Base-by-base conservation (phyloP, 73 alveolate species). In the Diophrys sp. region DNA sequence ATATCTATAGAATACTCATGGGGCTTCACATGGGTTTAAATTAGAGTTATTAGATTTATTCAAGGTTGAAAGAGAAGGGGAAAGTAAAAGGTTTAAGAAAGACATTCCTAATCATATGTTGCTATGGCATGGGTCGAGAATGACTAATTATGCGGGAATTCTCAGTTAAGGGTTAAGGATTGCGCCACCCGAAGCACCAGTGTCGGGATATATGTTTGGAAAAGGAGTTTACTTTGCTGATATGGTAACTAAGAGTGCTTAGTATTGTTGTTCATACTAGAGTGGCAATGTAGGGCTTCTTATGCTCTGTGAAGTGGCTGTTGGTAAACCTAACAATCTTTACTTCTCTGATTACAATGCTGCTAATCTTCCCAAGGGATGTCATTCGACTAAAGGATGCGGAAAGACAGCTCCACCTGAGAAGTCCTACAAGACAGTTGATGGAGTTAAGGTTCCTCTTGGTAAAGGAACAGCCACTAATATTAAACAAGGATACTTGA, bases 211-310 rank as follows among this genome's bases (percentile, higher is more conserved):
- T n/a, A n/a, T n/a, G n/a, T n/a, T n/a, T n/a, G n/a, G n/a, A n/a
- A n/a, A 97, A 79, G 99, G 99, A 29, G 96, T 95, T 29, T 97
- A 97, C 86, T 97, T 97, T 82, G 98, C 99, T 18, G 99, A 97
- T 87, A 79, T 96, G 90, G 97, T 95, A 27, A 83, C 96, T 53
- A 96, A 96, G 88, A 32, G 73, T 29, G 70, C 83, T 8, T 85
- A 87, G 75, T 96, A 92, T 88, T 96, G 97, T 78, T 91, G 87
- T 80, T 79, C 95, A 1, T 73, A 85, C 32, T 81, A 84, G 29
- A 91, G 94, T 74, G 91, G 88, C 56, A 89, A 89, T 32, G 86
- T 91, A 11, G 99, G 99, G 2, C 72, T 93, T 75, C 89, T 97
- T 85, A 90, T 95, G 31, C 82, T 97, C 70, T 92, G 98, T 83